Evolutionary conservation across 1,139 yeast genomes (phyloP), one percentile per base, ranked within the genome.

Genomic region (Casaregolazyma suthepensis): DNA sequence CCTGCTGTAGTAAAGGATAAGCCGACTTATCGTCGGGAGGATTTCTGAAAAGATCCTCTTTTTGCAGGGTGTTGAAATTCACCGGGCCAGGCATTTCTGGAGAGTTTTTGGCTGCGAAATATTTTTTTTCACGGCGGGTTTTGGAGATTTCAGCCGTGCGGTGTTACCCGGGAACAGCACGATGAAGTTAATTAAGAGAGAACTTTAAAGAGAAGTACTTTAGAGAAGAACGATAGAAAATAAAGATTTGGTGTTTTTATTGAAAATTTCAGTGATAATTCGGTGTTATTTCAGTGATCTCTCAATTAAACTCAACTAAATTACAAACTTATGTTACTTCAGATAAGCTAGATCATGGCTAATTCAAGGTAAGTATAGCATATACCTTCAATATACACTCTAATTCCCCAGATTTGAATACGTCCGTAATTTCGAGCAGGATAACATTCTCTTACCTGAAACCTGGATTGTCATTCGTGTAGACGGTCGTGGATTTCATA

Each of bases 401-500:
- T 17, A 15, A 85, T 85, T 55, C 84, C 5, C 90, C 15, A 75
- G 87, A 59, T 90, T 77, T 65, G 97, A 91, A 67, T 93, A 93
- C 67, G 98, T 91, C 48, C 84, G 82, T 62, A 72, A 74, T 56
- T 93, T 89, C 68, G 99, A 93, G 68, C 73, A 80, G 43, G 93
- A 87, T 57, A 82, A 82, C 64, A 72, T 74, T 42, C 75, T 94
- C 5, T 76, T 93, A 0, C 96, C 93, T 0, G 85, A 89, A 53
- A 82, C 95, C 0, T 86, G 83, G 70, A 82, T 93, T 12, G 85
- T 93, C 22, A 79, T 94, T 13, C 75, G 99, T 49, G 82, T 93
- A 0, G 99, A 93, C 65, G 99, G 99, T 1, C 80, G 95, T 61
- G 96, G 96, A 23, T 93, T 93, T 68, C 99, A 93, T 70, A 83